Evolutionary conservation across 768 basidiomycete genomes (phyloP).

Genomic region (Flagelloscypha sp.): DNA sequence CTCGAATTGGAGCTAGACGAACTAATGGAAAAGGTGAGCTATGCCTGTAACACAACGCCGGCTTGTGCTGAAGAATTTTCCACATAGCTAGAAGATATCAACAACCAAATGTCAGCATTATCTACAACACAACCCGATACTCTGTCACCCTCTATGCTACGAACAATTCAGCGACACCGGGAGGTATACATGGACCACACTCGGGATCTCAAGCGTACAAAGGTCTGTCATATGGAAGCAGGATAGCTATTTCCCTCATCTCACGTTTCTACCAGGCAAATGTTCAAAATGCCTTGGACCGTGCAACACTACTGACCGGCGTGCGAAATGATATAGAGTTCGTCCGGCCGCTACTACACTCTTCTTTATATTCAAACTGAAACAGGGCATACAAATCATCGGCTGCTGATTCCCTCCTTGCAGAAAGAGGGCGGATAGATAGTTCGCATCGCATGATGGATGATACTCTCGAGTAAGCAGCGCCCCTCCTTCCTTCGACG

Average conservation of each 20-base stretch:
- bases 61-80: slow-evolving; percentile 6
- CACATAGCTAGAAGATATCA: slow-evolving; percentile 73
- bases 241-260: background rate
- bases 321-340: slow-evolving; percentile 97
- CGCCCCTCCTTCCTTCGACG: slow-evolving; percentile 3
- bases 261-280: slow-evolving; percentile 42
- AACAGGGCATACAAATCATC: slow-evolving; percentile 85
- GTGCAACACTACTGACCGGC: slow-evolving; percentile 80
- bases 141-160: slow-evolving; percentile 76
- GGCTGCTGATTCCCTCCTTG: slow-evolving; percentile 76
- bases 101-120: slow-evolving; percentile 66
- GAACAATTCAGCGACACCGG: slow-evolving; percentile 83
- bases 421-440: slow-evolving; percentile 85
- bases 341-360: slow-evolving; percentile 20
- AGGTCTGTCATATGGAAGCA: slow-evolving; percentile 36
- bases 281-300: slow-evolving; percentile 74
- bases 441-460: slow-evolving; percentile 94
- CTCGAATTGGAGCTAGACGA: slow-evolving; percentile 84
- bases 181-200: slow-evolving; percentile 86
- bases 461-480: slow-evolving; percentile 71
- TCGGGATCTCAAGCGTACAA: slow-evolving; percentile 78
- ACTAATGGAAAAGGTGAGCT: slow-evolving; percentile 69
- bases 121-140: slow-evolving; percentile 54
- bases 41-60: slow-evolving; percentile 8
- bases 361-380: background rate